Evolutionary conservation across 495 filamentous ascomycete genomes (phyloP).

Genomic region (Neurospora sp.): DNA sequence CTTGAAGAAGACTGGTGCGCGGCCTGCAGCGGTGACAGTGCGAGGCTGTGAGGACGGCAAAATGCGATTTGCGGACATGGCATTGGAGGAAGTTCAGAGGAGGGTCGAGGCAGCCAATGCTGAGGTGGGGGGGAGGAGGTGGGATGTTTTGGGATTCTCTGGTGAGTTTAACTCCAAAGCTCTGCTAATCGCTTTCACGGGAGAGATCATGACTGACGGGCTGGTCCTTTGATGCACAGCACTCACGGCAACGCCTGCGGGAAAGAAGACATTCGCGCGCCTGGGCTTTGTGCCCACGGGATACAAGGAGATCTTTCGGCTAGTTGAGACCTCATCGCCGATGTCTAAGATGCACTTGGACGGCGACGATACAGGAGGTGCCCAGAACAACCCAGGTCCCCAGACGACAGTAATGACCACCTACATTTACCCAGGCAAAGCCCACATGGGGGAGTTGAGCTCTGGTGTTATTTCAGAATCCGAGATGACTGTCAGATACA

Average conservation of each 20-base stretch:
- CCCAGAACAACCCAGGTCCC: neutral
- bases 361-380: neutral
- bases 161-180: slow-evolving; percentile 6
- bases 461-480: neutral
- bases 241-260: slow-evolving; percentile 19
- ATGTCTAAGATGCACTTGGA: no score
- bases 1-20: neutral
- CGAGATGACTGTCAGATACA: slow-evolving; percentile 2
- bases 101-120: neutral
- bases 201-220: neutral
- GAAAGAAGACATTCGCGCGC: slow-evolving; percentile 16
- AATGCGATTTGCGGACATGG: slow-evolving; percentile 15
- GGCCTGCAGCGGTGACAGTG: neutral
- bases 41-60: neutral
- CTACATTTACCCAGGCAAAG: slow-evolving; percentile 10
- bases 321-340: neutral
- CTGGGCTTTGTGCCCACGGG: slow-evolving; percentile 21
- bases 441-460: neutral
- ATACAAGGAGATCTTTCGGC: slow-evolving; percentile 18
- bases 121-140: neutral
- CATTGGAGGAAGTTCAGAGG: slow-evolving; percentile 11
- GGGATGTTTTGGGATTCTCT: slow-evolving; percentile 21
- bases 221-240: slow-evolving; percentile 2
- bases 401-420: slow-evolving; percentile 4
- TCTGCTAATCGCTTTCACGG: neutral